Conservation (phyloP, 2,329 filamentous ascomycete genomes). For the Pseudonectria foliicola region DNA sequence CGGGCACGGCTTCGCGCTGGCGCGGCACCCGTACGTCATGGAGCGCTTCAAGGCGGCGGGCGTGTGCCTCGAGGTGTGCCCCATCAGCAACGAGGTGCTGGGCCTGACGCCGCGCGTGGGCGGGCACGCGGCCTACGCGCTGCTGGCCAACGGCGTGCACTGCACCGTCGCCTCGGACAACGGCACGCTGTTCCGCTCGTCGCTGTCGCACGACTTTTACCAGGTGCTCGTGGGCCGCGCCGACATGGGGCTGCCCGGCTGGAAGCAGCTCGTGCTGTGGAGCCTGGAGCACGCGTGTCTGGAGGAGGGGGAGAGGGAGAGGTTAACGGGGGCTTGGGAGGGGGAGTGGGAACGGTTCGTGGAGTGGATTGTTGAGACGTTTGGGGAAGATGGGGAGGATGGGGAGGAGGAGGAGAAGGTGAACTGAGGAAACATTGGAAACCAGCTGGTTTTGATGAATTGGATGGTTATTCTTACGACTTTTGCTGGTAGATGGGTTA, state of each 20-base stretch:
- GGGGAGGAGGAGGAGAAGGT: too few species aligned
- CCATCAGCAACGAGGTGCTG: constrained; percentile 70
- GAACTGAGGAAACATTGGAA: too few species aligned
- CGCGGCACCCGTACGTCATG: constrained; percentile 60
- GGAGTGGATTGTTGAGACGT: constrained; percentile 38
- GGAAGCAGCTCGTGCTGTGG: constrained; percentile 61
- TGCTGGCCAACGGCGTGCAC: constrained; percentile 65
- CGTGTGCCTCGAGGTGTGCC: constrained; percentile 69
- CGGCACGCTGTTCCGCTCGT: constrained; percentile 65
- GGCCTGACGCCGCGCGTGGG: constrained; percentile 59
- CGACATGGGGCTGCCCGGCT: constrained; percentile 61
- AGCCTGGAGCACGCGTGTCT: constrained; percentile 56
- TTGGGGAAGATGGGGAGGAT: constrained; percentile 26
- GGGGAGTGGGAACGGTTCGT: constrained; percentile 53
- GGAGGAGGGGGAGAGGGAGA: constrained; percentile 30
- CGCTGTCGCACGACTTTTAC: constrained; percentile 70
- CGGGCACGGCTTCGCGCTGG: constrained; percentile 65
- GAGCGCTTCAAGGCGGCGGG: constrained; percentile 54
- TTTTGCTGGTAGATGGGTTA: too few species aligned
- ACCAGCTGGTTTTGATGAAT: too few species aligned
- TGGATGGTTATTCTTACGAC: too few species aligned
- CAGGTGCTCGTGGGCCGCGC: constrained; percentile 64
- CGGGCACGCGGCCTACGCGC: constrained; percentile 59
- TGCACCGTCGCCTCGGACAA: constrained; percentile 73
- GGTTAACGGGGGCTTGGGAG: constrained; percentile 40